phyloP scores from a whole-genome alignment of 306 rosid genomes.

The Vigna reflexopilosa region DNA sequence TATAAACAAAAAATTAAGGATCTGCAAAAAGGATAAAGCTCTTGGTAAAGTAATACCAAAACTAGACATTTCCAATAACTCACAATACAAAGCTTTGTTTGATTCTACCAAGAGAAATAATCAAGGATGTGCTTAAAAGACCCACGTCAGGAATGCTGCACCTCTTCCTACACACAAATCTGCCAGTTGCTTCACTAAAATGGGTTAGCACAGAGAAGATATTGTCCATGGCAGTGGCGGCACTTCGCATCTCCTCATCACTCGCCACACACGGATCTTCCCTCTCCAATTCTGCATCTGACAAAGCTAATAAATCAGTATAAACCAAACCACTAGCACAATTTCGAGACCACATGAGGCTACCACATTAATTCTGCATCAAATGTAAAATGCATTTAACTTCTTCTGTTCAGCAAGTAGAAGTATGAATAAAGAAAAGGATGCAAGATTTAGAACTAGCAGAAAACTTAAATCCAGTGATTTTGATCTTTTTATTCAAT shows the following conservation, averaged over 20 bases:
- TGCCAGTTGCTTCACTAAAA: conserved; percentile 74
- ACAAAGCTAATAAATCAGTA: conserved; percentile 43
- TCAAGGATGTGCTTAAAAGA: conserved; percentile 82
- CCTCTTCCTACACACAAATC: conserved; percentile 81
- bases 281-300: conserved; percentile 57
- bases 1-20: conserved; percentile 47
- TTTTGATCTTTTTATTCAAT: not conserved
- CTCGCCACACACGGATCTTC: conserved; percentile 84
- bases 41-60: conserved; percentile 48
- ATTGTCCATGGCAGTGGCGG: conserved; percentile 61
- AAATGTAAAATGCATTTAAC: not conserved
- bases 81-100: conserved; percentile 99
- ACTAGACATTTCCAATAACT: conserved; percentile 75
- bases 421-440: not conserved
- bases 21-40: conserved; percentile 40
- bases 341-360: not conserved
- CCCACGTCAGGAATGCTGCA: conserved; percentile 68
- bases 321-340: conserved; percentile 23
- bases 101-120: conserved; percentile 98
- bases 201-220: conserved; percentile 81
- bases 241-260: conserved; percentile 73
- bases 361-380: not conserved
- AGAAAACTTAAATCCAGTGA: not conserved
- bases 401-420: not conserved
- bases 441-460: not conserved